Base-by-base conservation (phyloP, 2,329 filamentous ascomycete species). In the Penicillium concentricum region DNA sequence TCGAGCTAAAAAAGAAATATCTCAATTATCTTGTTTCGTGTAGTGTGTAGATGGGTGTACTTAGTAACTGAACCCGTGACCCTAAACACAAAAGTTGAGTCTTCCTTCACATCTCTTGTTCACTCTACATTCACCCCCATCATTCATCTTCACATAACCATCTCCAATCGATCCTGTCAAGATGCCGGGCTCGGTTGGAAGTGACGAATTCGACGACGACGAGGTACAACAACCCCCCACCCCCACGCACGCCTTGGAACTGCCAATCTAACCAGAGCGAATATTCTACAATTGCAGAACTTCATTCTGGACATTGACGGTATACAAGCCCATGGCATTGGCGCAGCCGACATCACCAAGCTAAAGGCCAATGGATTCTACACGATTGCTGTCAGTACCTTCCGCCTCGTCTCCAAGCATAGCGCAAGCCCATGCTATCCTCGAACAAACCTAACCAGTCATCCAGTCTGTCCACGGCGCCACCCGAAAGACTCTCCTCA, bases 281-380 rank as follows among this genome's bases (percentile, higher is more conserved):
- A 30, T 56, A 9, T 24, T 22, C 30, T 41, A 34, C 12, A 10
- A 26, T 22, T 49, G 78, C 76, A 85, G 62, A 72, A 72, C 64
- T 82, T 82, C 71, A 88, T 89, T 61, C 76, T 88, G 54, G 85
- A 88, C 64, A 85, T 89, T 57, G 87, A 89, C 58, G 77, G 80
- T 43, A 83, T 89, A 32, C 86, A 88, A 70, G 79, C 83, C 34
- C 85, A 89, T 70, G 87, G 86, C 41, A 85, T 89, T 62, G 83
- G 83, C 54, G 84, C 82, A 32, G 79, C 83, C 2, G 87, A 89
- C 67, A 88, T 89, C 62, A 77, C 79, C 8, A 89, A 88, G 70
- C 76, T 89, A 48, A 88, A 87, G 69, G 72, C 77, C 2, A 83
- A 84, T 67, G 83, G 84, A 18, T 87, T 82, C 67, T 83, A 83